These are phyloP conservation scores for Solanum chiquidenum DNA, from an alignment of 257 asterid species.

Conservation along the genomic window DNA sequence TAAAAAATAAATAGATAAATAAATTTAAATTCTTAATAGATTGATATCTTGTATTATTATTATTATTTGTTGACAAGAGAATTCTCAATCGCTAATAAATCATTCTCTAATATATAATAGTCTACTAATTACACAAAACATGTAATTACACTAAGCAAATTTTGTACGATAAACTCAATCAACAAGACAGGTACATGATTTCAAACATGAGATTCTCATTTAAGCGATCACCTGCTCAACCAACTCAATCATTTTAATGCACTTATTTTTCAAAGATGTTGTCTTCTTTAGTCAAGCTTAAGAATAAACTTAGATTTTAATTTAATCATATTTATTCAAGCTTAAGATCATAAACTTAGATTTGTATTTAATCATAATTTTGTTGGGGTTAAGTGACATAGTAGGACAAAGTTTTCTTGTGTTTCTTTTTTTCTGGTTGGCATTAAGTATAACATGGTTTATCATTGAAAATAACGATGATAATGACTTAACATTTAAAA, in stretches of 20 bases:
- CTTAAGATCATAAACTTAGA: background rate
- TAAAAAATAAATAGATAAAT: background rate
- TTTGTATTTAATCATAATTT: background rate
- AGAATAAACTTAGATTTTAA: background rate
- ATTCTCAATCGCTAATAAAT: too few relatives aligned
- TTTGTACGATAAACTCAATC: background rate
- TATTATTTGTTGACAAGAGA: too few relatives aligned
- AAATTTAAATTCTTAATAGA: too few relatives aligned
- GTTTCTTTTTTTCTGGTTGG: background rate
- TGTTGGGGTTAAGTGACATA: background rate
- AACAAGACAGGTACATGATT: background rate
- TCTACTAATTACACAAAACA: too few relatives aligned
- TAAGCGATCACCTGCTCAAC: background rate
- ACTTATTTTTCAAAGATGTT: background rate
- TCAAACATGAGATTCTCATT: background rate
- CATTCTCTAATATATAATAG: background rate
- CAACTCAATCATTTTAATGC: background rate
- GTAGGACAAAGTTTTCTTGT: background rate
- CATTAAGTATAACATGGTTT: background rate
- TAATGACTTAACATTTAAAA: background rate
- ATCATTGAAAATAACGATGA: background rate
- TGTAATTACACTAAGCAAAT: too few relatives aligned
- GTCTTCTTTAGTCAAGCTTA: background rate
- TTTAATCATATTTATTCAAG: background rate
- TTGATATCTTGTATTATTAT: too few relatives aligned